Base-by-base conservation (phyloP, 1,284 basidiomycete species). In the Abortiporus biennis region DNA sequence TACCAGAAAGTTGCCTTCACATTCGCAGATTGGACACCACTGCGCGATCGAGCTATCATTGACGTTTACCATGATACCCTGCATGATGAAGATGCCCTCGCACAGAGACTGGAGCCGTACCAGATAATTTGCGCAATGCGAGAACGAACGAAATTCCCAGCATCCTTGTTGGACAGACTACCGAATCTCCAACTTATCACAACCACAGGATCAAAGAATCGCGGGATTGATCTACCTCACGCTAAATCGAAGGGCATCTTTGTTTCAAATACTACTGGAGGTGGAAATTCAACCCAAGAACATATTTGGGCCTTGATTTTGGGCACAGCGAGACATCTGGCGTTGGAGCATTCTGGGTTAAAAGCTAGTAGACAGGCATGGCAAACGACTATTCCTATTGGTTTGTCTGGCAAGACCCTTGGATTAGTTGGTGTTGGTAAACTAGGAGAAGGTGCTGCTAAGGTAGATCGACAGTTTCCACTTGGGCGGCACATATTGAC, bases 271-370 rank as follows among this genome's bases (percentile, higher is more conserved):
- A 82, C 80, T 0, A 63, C 59, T 0, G 54, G 59, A 1, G 64
- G 57, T 8, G 69, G 72, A 16, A 64, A 71, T 35, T 64, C 72
- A 2, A 78, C 78, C 1, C 47, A 74, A 35, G 78, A 80, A 52
- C 77, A 79, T 47, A 81, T 80, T 21, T 84, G 79, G 78, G 73
- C 78, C n/a, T 62, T 85, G 34, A 68, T 80, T 23, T 59, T 86
- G 11, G 71, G 73, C 1, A 72, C 77, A 3, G 69, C 70, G 24
- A 67, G 81, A 39, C 60, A 72, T 42, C 62, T 84, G 19, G 61
- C 65, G 6, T 54, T 65, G 1, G 77, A 84, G 47, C 67, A 84
- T 45, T 62, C 61, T 13, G 72, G 74, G 52, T 55, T 72, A 11
- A 73, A 73, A 54, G 54, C 58, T 0, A 61, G 68, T 22, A 72